Percentiles rank a stretch among this genome's conserved stretches.
phyloP scores from a whole-genome alignment of 768 basidiomycete genomes.

The Royoungia palumana region DNA sequence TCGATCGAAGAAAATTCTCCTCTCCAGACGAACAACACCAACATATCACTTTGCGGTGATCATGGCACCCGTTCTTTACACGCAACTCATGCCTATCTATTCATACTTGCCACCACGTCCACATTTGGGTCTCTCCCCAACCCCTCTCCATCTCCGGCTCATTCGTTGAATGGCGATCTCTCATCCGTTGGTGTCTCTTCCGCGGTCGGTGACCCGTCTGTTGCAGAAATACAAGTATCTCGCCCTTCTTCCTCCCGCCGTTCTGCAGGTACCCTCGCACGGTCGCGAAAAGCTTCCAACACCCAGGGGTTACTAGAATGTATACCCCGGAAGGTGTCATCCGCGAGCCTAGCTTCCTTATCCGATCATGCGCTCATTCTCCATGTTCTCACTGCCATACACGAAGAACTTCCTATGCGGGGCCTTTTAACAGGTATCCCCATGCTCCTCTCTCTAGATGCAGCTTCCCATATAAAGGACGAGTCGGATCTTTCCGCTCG shows the following conservation, averaged over 20 bases:
- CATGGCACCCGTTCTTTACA: constrained; percentile 69
- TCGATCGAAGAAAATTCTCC: constrained; percentile 46
- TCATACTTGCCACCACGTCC: constrained; percentile 71
- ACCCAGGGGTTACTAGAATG: constrained; percentile 51
- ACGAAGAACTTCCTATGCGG: constrained; percentile 70
- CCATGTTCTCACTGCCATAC: constrained; percentile 61
- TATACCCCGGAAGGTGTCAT: constrained; percentile 41
- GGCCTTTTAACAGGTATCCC: constrained; percentile 77
- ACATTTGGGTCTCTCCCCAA: constrained; percentile 49
- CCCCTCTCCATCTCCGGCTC: constrained; percentile 41
- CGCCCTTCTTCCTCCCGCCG: constrained; percentile 41
- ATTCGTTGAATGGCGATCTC: constrained; percentile 32
- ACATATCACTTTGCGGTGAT: constrained; percentile 54
- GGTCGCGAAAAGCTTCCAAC: constrained; percentile 55
- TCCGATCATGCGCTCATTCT: constrained; percentile 76
- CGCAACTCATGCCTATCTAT: constrained; percentile 77
- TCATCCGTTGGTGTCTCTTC: constrained; percentile 27
- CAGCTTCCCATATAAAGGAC: constrained; percentile 44
- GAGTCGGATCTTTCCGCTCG: constrained; percentile 36
- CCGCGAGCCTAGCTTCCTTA: constrained; percentile 52
- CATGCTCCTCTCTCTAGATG: constrained; percentile 78
- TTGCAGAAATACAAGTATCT: constrained; percentile 25
- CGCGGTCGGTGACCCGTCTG: constrained; percentile 29
- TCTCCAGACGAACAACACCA: constrained; percentile 46
- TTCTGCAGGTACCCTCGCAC: constrained; percentile 47